A percentile compares a stretch with the other conserved stretches of the same genome.
These are phyloP conservation scores for Pseudopyrenochaeta lycopersici DNA, from an alignment of 2,329 filamentous ascomycete species.

Conservation along the genomic window DNA sequence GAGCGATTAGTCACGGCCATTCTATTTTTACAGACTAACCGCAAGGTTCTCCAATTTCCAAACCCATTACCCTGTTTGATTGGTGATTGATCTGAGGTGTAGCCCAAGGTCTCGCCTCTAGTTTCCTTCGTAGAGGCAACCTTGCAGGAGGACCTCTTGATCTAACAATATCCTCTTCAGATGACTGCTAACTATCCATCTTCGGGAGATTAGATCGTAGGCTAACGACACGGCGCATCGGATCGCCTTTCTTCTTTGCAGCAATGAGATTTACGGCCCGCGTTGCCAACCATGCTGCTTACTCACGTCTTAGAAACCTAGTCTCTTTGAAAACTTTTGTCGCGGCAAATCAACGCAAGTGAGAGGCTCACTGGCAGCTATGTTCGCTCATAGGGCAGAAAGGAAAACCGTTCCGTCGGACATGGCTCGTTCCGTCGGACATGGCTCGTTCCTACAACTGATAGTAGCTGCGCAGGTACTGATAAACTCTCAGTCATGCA, in stretches of 20 bases:
- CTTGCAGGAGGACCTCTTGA: not conserved
- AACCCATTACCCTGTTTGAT: not conserved
- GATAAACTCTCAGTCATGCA: not conserved
- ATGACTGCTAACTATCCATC: not conserved
- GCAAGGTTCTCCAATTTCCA: not conserved
- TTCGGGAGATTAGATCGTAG: not conserved
- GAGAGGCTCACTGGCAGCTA: no score
- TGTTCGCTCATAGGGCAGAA: not conserved
- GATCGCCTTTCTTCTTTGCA: not conserved
- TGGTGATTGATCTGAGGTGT: not conserved
- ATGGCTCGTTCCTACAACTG: not conserved
- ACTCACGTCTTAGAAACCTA: not conserved
- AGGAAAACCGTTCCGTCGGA: not conserved
- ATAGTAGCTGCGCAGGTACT: not conserved
- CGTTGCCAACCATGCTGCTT: not conserved
- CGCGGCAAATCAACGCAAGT: not conserved
- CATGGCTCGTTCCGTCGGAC: not conserved
- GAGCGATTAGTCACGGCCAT: not conserved
- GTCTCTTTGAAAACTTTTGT: no score
- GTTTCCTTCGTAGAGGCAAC: not conserved
- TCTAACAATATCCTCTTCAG: not conserved
- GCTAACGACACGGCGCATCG: not conserved
- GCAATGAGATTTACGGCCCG: no score
- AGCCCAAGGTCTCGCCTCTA: not conserved
- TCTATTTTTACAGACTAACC: not conserved